Base-by-base conservation (phyloP, 2,329 filamentous ascomycete species). In the Chaetomium sp. region DNA sequence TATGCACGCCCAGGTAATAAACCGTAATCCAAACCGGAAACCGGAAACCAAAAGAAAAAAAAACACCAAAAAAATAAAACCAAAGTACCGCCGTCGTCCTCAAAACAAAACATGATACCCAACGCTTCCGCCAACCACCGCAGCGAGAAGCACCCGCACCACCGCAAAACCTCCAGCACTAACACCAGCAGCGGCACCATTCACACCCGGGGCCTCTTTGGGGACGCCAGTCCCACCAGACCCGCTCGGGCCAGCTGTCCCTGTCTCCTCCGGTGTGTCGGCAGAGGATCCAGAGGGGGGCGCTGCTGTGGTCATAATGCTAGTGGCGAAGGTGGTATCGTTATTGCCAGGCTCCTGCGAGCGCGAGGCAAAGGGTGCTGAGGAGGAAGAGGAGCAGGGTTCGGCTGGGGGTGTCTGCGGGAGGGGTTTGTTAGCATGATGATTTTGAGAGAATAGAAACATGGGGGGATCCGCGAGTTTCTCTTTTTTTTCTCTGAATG, bases 391-490 rank as follows among this genome's bases (percentile, higher is more conserved):
- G 8, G 52, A 34, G 40, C 11, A 14, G 12, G 12, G 40, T 27
- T 27, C 34, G 11, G 4, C 38, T 11, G 52, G 56, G 56, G 49
- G 49, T 44, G 46, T 53, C 56, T 58, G 33, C 1, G n/a, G 9
- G n/a, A 32, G 2, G 3, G 11, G 6, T 5, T 27, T 4, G 54
- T 57, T 33, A 59, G 48, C 8, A 52, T 41, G 1, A 34, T 41
- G 11, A n/a, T 11, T 42, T 42, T 42, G 37, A n/a, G 11, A 7
- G 40, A 42, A 42, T 6, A 42, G 40, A n/a, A 11, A 42, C 6
- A 42, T 5, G 11, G 10, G 14, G 38, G 14, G 40, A 42, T 11
- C 11, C 19, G 11, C 19, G 32, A 10, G 3, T 10, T 12, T 44
- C 4, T 14, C 42, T 44, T 32, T 14, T 44, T 32, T 32, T 14